phyloP scores from a whole-genome alignment of 2,329 filamentous ascomycete species.

The Ramichloridium luteum region DNA sequence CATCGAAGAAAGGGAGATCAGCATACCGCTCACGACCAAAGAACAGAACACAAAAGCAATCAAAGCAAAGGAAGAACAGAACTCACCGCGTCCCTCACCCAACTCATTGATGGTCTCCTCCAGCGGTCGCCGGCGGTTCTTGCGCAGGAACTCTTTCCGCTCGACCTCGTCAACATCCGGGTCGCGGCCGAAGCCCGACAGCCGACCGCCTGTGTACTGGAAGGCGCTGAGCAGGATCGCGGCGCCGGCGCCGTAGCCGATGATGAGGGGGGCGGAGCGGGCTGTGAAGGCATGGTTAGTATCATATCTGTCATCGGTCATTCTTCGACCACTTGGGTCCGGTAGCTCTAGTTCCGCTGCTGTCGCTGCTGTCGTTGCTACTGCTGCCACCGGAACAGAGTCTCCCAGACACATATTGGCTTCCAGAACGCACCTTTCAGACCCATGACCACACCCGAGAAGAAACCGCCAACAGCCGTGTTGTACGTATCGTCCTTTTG shows the following conservation, averaged over 20 bases:
- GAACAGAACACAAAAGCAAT: conserved; percentile 1
- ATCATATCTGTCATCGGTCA: no score
- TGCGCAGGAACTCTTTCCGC: conserved; percentile 61
- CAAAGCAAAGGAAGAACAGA: conserved; percentile 1
- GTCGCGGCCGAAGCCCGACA: conserved; percentile 44
- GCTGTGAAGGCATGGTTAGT: conserved; percentile 13
- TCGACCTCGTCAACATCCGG: conserved; percentile 59
- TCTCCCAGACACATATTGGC: not conserved
- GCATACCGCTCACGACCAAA: no score
- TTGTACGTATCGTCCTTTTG: conserved; percentile 73
- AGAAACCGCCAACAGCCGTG: conserved; percentile 61
- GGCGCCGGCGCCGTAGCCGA: conserved; percentile 54
- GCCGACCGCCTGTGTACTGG: conserved; percentile 53
- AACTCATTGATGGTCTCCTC: conserved; percentile 71
- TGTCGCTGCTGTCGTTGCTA: no score
- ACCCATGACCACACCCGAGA: conserved; percentile 60
- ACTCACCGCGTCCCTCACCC: conserved; percentile 74
- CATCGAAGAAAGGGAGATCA: no score
- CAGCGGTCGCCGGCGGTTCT: conserved; percentile 58
- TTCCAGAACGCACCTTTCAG: conserved; percentile 53
- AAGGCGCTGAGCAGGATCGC: conserved; percentile 50
- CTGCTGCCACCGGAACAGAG: no score
- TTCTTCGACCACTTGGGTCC: no score
- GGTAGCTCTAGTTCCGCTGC: no score
- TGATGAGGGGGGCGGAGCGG: conserved; percentile 54